Evolutionary conservation across 192 early-diverging fungal species (phyloP), one percentile per base, ranked within the genome.

Genomic region (Glomus cerebriforme): DNA sequence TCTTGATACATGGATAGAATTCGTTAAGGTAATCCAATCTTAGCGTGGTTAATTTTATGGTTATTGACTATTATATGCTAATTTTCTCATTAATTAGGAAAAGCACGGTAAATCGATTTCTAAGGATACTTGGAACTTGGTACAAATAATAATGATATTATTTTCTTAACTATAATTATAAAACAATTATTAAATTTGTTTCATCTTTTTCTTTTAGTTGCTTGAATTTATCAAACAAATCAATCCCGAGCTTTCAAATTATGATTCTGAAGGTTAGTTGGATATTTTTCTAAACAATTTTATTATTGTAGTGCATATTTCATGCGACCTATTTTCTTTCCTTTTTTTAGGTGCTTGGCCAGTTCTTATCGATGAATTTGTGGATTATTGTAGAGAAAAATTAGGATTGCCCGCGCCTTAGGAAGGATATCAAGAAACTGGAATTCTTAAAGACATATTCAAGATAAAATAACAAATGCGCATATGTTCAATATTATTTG

Each of bases 91-190:
- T 2, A 66, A 39, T 32, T 75, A 93, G 89, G 90, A 93, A 74
- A 88, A 94, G 69, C 90, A 94, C 81, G 86, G 86, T 27, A 93
- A 91, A 69, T 87, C 93, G 19, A 95, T 96, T 83, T 92, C 91
- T 39, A 90, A 89, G 59, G 94, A 96, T 79, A 95, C 94, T 0
- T 96, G 95, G 95, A 89, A 86, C n/a, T 84, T 92, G 89, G 91
- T 93, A 85, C 65, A 82, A 78, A 10, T 32, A 29, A 32, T 63
- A 65, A 9, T n/a, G n/a, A n/a, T 82, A 31, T 43, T 32, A 12
- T 27, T 76, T n/a, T 35, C 1, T 71, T 29, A 39, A 15, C 39
- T 17, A 10, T 31, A 60, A 10, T 43, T 68, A 8, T 24, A 43
- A 6, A 22, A 17, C 68, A 27, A 34, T 43, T 71, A 31, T 34